Evolutionary conservation across 352 stramenopile species (phyloP).

Genomic region (Albugo laibachii): DNA sequence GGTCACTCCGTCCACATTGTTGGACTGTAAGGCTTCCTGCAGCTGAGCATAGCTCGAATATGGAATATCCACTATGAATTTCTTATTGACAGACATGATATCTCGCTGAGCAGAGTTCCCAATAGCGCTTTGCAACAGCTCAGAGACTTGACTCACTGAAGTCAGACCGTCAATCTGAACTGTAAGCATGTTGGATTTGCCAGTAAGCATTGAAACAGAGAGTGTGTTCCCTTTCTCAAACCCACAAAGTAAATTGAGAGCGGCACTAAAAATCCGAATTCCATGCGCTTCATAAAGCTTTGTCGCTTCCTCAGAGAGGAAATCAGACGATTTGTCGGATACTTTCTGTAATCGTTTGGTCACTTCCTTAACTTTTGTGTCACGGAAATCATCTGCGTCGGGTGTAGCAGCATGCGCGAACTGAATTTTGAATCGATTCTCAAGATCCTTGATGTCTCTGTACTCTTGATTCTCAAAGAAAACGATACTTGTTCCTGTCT

Average conservation of each 20-base stretch:
- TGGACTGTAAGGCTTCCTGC: conserved; percentile 17
- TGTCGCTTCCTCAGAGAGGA: conserved; percentile 35
- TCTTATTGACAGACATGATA: conserved; percentile 34
- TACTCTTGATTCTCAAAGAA: conserved; percentile 55
- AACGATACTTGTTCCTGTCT: conserved; percentile 69
- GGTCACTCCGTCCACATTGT: conserved; percentile 13
- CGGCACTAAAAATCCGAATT: conserved; percentile 28
- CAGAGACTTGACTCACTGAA: conserved; percentile 25
- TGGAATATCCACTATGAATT: conserved; percentile 50
- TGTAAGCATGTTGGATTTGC: conserved; percentile 37
- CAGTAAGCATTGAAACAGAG: conserved; percentile 57
- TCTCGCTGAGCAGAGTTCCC: conserved; percentile 17
- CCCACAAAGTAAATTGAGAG: conserved; percentile 48
- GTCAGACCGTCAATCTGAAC: conserved; percentile 30
- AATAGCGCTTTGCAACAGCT: conserved; percentile 20
- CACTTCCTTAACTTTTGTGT: conserved; percentile 25
- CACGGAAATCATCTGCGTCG: conserved; percentile 38
- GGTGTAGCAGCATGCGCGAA: conserved; percentile 37
- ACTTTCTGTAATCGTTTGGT: conserved; percentile 28
- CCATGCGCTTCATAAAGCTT: conserved; percentile 39
- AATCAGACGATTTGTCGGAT: conserved; percentile 15
- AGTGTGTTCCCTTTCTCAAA: conserved; percentile 51
- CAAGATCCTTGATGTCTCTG: conserved; percentile 48
- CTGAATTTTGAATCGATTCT: conserved; percentile 57
- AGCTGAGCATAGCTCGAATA: conserved; percentile 24